phyloP scores from a whole-genome alignment of 2,329 filamentous ascomycete species.

The Verticillium klebahnii region DNA sequence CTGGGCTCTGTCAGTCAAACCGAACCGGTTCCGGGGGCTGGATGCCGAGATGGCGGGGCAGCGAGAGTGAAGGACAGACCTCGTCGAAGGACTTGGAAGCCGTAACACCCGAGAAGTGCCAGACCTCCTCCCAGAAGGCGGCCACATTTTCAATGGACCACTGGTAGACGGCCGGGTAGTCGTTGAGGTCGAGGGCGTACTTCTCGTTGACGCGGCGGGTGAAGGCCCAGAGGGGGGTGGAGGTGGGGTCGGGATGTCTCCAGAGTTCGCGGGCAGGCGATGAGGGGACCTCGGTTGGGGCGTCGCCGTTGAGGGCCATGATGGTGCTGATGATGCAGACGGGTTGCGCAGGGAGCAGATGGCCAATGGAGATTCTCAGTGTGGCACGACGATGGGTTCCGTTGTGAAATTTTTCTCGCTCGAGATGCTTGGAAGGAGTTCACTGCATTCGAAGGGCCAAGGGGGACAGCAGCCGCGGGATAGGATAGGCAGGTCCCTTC shows the following conservation, averaged over 20 bases:
- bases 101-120: constrained; percentile 75
- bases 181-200: constrained; percentile 55
- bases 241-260: constrained; percentile 62
- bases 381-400: not conserved
- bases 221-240: constrained; percentile 70
- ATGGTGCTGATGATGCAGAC: constrained; percentile 5
- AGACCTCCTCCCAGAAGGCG: constrained; percentile 80
- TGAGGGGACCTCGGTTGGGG: not conserved
- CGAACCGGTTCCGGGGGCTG: not conserved
- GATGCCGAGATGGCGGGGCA: not conserved
- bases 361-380: not conserved
- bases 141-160: constrained; percentile 80
- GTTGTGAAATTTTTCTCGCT: not conserved
- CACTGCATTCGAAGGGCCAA: not conserved
- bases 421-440: not conserved
- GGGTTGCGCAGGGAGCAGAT: not conserved
- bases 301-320: constrained; percentile 1
- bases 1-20: constrained; percentile 31
- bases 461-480: not conserved
- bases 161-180: constrained; percentile 71
- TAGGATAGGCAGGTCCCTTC: not conserved
- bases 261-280: constrained; percentile 51
- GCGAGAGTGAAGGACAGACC: constrained; percentile 35
- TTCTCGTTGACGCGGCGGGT: constrained; percentile 64
- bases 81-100: constrained; percentile 59